Base-by-base conservation (phyloP, 495 filamentous ascomycete genomes). In the Penicillium macrosclerotiorum region DNA sequence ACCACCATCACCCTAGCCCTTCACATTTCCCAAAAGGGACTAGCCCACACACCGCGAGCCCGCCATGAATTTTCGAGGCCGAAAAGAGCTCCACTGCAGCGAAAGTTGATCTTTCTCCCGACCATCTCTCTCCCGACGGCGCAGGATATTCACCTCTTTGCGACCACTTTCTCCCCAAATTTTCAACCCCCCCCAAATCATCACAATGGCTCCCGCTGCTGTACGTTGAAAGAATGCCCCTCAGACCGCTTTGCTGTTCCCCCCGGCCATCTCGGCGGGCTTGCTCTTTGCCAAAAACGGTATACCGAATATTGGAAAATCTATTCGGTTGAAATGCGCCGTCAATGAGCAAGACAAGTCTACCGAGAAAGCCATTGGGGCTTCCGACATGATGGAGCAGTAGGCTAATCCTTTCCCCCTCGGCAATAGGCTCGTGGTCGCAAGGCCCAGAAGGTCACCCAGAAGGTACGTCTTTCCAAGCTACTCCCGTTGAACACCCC, bases 181-280 rank as follows among this genome's bases (percentile, higher is more conserved):
- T 45, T 44, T 40, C 44, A 51, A 45, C 44, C 54, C 50, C 54
- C 48, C 55, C 53, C 49, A 53, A 47, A 38, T 61, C 58, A 51
- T 65, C 64, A 69, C 47, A 67, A 81, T 81, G 78, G 71, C 72
- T 61, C 72, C 73, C 63, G 73, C 59, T 61, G 67, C 75, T 75
- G 90, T 95, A 95, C 77, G 89, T 93, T 82, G 68, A 63, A 49
- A 39, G 25, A 32, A 66, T 50, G 59, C 49, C 49, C 53, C 58
- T 69, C 68, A 77, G 76, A 81, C 69, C 73, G 89, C 90, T 94
- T 94, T 94, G 89, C 90, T 94, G 89, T 86, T 84, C 76, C 68
- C 59, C 69, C 65, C 47, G 42, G 45, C 38, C 26, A 39, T 39
- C 45, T 48, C 29, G 48, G 37, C 47, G 19, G 41, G 30, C 34